Percentiles rank a stretch among this genome's conserved stretches.
These are phyloP conservation scores for Salix purpurea DNA, from an alignment of 345 rosid species.

Conservation along the genomic window DNA sequence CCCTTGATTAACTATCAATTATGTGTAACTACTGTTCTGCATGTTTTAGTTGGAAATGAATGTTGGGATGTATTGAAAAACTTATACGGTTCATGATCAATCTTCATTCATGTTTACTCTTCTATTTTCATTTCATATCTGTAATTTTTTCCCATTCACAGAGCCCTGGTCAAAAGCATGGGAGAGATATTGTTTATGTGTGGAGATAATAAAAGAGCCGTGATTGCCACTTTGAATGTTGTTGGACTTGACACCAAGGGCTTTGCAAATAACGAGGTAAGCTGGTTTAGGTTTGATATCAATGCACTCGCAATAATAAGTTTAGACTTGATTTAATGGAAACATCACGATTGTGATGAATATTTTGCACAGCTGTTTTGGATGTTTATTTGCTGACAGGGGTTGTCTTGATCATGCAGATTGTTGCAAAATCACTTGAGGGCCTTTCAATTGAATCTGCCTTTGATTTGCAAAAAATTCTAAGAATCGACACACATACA, in stretches of 20 bases:
- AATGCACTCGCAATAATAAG: constrained; percentile 8
- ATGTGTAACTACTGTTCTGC: not conserved
- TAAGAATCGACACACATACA: constrained; percentile 58
- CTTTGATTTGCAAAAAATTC: constrained; percentile 65
- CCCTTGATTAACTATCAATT: not conserved
- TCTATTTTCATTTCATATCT: not conserved
- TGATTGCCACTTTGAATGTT: constrained; percentile 51
- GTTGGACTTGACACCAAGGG: constrained; percentile 31
- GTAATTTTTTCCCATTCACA: constrained; percentile 15
- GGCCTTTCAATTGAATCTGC: constrained; percentile 74
- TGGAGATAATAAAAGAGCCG: constrained; percentile 69
- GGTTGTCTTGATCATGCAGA: constrained; percentile 33
- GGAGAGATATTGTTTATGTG: constrained; percentile 83
- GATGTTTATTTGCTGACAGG: constrained; percentile 1
- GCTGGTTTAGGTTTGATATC: constrained; percentile 18
- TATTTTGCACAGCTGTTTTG: not conserved
- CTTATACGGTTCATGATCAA: not conserved
- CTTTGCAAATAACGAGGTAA: constrained; percentile 52
- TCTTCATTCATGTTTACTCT: not conserved
- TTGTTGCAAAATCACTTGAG: constrained; percentile 49
- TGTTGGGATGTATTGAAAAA: not conserved
- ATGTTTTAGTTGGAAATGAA: not conserved
- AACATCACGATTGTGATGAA: not conserved
- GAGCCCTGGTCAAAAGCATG: constrained; percentile 91
- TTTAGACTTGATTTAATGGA: not conserved